phyloP scores from a whole-genome alignment of 305 asterid genomes.

The Ruellia speciosa region DNA sequence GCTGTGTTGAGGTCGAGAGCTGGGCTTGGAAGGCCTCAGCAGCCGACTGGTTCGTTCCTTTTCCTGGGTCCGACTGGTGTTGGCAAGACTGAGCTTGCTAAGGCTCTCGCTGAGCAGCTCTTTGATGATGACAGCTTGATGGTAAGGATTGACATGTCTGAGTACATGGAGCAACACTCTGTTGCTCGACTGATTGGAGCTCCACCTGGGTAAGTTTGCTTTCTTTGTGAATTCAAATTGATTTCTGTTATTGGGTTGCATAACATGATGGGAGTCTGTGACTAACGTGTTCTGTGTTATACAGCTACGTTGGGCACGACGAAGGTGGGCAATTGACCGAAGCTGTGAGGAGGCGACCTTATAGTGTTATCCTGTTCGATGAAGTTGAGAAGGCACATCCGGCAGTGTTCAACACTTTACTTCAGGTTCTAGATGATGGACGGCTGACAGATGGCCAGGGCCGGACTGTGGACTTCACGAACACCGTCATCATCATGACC shows the following conservation, averaged over 20 bases:
- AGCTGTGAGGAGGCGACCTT: conserved; percentile 85
- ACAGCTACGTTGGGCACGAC: conserved; percentile 78
- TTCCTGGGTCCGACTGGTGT: conserved; percentile 95
- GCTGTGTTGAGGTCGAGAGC: conserved; percentile 86
- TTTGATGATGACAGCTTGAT: conserved; percentile 72
- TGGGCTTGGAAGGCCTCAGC: conserved; percentile 78
- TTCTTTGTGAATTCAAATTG: background rate
- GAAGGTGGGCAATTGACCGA: conserved; percentile 90
- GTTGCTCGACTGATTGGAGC: conserved; percentile 83
- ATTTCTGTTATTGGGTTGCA: background rate
- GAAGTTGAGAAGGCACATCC: conserved; percentile 88
- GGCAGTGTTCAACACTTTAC: conserved; percentile 59
- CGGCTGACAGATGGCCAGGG: conserved; percentile 87
- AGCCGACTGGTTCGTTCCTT: conserved; percentile 87
- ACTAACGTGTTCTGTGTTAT: background rate
- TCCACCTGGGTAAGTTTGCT: conserved; percentile 70
- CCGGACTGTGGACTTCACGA: conserved; percentile 73
- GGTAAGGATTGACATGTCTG: conserved; percentile 84
- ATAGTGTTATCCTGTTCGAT: conserved; percentile 70
- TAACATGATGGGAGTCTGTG: no score
- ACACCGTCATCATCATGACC: conserved; percentile 78
- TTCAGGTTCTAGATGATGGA: conserved; percentile 83
- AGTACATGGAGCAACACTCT: conserved; percentile 91
- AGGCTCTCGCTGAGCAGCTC: conserved; percentile 85
- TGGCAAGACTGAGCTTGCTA: conserved; percentile 87